These are phyloP conservation scores for Lasiosphaeria hispida DNA, from an alignment of 495 filamentous ascomycete genomes.

Conservation along the genomic window DNA sequence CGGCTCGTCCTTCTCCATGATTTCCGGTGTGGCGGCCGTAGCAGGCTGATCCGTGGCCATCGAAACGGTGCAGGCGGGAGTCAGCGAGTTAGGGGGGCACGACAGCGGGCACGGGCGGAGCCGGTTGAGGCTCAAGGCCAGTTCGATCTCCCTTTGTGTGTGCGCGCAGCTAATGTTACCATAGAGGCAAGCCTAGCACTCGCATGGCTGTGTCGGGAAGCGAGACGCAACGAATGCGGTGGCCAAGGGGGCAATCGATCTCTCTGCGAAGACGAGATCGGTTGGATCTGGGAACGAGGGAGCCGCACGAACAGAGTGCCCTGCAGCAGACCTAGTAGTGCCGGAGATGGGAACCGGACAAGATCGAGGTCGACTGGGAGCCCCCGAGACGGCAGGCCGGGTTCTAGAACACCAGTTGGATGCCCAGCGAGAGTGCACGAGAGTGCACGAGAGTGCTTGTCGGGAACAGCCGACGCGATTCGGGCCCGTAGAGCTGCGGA, in stretches of 20 bases:
- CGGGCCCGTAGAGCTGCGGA: background rate
- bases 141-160: background rate
- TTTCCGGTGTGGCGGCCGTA: background rate
- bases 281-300: background rate
- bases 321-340: background rate
- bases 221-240: conserved; percentile 11
- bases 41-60: conserved; percentile 7
- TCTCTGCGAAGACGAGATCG: background rate
- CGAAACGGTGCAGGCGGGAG: background rate
- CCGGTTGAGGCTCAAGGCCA: conserved; percentile 13
- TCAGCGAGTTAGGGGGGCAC: background rate
- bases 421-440: background rate
- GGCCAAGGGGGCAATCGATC: background rate
- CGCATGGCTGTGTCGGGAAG: conserved; percentile 7
- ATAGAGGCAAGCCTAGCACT: background rate
- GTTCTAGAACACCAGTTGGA: conserved; percentile 11
- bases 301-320: conserved; percentile 1
- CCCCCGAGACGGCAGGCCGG: background rate
- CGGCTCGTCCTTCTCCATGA: background rate
- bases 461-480: background rate
- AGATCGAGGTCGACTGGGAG: background rate
- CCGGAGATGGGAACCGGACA: background rate
- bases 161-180: conserved; percentile 10
- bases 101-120: background rate
- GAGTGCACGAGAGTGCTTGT: background rate